phyloP scores from a whole-genome alignment of 352 stramenopile species.

The Pythium periplocum region DNA sequence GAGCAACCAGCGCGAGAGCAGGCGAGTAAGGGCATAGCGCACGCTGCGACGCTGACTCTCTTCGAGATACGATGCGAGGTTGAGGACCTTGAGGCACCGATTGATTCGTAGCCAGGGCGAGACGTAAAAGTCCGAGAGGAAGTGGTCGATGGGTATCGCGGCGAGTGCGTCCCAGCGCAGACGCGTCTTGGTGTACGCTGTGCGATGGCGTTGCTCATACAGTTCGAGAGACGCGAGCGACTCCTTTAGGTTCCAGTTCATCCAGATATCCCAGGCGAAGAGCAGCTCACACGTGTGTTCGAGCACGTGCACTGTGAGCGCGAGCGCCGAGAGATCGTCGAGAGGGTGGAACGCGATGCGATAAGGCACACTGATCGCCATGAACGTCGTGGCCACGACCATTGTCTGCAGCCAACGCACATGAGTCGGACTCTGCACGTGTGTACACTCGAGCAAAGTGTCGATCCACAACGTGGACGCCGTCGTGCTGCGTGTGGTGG shows the following conservation, averaged over 20 bases:
- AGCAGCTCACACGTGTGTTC: slow-evolving; percentile 39
- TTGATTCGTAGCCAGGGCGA: slow-evolving; percentile 36
- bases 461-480: slow-evolving; percentile 42
- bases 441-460: slow-evolving; percentile 29
- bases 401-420: slow-evolving; percentile 32
- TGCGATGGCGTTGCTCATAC: slow-evolving; percentile 36
- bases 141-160: slow-evolving; percentile 50
- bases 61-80: slow-evolving; percentile 44
- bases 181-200: slow-evolving; percentile 24
- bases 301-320: slow-evolving; percentile 18
- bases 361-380: slow-evolving; percentile 37
- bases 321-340: slow-evolving; percentile 17
- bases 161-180: slow-evolving; percentile 37
- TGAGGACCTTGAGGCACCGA: slow-evolving; percentile 44
- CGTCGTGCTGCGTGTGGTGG: slow-evolving; percentile 4
- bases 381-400: slow-evolving; percentile 27
- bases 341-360: slow-evolving; percentile 35
- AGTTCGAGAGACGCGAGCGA: slow-evolving; percentile 39
- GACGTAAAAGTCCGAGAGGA: slow-evolving; percentile 35
- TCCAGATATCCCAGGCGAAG: slow-evolving; percentile 53
- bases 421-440: slow-evolving; percentile 39
- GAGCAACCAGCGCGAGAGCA: slow-evolving; percentile 33
- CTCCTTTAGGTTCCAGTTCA: slow-evolving; percentile 53
- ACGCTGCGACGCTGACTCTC: slow-evolving; percentile 51
- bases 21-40: slow-evolving; percentile 39